Evolutionary conservation across 441 rosid species (phyloP).

Genomic region (Gossypium laxum): DNA sequence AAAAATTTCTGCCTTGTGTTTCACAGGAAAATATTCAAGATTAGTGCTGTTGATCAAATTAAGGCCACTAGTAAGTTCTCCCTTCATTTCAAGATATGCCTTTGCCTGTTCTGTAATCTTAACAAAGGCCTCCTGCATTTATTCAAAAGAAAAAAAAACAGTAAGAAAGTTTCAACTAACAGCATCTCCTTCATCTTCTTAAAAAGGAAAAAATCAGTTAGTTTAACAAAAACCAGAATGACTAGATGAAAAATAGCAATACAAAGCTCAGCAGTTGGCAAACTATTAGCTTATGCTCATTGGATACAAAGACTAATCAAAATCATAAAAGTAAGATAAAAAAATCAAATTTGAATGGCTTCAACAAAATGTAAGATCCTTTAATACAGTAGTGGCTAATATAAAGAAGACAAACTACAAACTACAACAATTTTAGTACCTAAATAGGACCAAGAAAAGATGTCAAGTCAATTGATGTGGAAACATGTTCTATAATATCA

Average conservation of each 20-base stretch:
- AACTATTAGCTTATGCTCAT: neutral
- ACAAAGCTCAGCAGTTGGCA: neutral
- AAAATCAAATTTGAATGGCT: neutral
- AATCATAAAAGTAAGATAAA: neutral
- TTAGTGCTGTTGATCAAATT: conserved; percentile 79
- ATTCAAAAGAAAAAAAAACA: conserved; percentile 19
- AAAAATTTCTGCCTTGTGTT: conserved; percentile 80
- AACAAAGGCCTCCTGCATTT: conserved; percentile 85
- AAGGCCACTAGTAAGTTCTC: conserved; percentile 77
- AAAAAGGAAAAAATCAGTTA: conserved; percentile 8
- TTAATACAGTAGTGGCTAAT: neutral
- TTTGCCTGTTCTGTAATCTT: conserved; percentile 97
- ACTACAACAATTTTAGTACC: neutral
- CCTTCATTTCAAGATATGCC: conserved; percentile 77
- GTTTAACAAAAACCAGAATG: neutral
- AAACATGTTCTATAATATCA: neutral
- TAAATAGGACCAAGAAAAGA: neutral
- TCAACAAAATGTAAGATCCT: neutral
- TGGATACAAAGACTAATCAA: neutral
- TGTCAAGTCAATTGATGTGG: neutral
- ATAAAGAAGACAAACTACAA: neutral
- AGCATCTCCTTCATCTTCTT: neutral
- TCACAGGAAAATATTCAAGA: conserved; percentile 76
- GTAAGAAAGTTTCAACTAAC: conserved; percentile 8
- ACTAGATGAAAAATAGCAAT: neutral